Evolutionary conservation across 495 filamentous ascomycete genomes (phyloP).

Genomic region (Podospora pseudoanserina): DNA sequence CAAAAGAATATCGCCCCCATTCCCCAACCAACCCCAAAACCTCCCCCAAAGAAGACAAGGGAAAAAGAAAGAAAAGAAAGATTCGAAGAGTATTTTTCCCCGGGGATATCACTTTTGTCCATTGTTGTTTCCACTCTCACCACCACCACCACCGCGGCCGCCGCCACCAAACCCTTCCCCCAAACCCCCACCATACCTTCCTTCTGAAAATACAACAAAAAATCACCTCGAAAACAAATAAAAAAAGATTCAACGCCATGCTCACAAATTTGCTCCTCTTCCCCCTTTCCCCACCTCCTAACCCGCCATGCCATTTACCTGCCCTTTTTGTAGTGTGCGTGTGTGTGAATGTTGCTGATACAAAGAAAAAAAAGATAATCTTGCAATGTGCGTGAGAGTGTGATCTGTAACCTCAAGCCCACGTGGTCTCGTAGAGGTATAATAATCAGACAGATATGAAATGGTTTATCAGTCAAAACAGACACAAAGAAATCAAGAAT

Average conservation of each 20-base stretch:
- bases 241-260: constrained; percentile 4
- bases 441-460: no score
- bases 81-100: not conserved
- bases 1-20: not conserved
- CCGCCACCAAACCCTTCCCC: not conserved
- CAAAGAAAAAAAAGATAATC: not conserved
- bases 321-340: not conserved
- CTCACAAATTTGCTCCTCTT: not conserved
- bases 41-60: not conserved
- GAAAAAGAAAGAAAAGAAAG: not conserved
- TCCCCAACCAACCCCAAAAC: not conserved
- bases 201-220: not conserved
- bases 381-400: not conserved
- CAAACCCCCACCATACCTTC: not conserved
- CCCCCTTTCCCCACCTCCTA: not conserved
- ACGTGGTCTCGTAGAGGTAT: no score
- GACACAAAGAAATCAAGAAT: constrained; percentile 32
- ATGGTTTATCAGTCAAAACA: no score
- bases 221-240: not conserved
- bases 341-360: constrained; percentile 16
- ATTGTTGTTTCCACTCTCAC: not conserved
- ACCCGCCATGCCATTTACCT: not conserved
- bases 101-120: not conserved
- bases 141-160: not conserved
- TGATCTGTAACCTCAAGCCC: no score